A percentile compares a stretch with the other conserved stretches of the same genome.
These are phyloP conservation scores for Vitis hybrid DNA, from an alignment of 177 flowering plant species.

Conservation along the genomic window DNA sequence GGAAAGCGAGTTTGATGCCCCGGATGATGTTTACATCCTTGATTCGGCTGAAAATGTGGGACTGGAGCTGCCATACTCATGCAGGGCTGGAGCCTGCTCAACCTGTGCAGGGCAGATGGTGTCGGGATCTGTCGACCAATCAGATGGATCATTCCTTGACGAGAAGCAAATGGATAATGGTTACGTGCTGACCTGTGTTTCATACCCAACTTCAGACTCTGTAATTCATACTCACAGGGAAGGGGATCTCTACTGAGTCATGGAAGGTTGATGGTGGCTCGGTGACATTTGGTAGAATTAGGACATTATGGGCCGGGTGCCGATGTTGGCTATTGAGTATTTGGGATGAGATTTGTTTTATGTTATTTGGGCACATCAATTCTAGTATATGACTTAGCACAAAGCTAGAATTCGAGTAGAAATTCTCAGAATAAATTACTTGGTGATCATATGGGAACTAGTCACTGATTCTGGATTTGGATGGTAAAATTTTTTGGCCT, in stretches of 20 bases:
- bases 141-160: constrained; percentile 26
- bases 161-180: constrained; percentile 23
- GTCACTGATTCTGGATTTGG: too few species aligned
- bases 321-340: too few species aligned
- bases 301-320: too few species aligned
- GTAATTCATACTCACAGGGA: constrained; percentile 25
- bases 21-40: constrained; percentile 20
- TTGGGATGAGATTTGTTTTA: too few species aligned
- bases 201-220: constrained; percentile 18
- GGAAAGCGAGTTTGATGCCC: constrained; percentile 18
- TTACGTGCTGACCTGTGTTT: constrained; percentile 21
- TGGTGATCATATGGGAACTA: too few species aligned
- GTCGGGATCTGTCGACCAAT: constrained; percentile 26
- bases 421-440: too few species aligned
- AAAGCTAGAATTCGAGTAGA: too few species aligned
- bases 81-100: constrained; percentile 34
- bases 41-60: constrained; percentile 29
- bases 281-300: too few species aligned
- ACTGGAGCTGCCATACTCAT: constrained; percentile 27
- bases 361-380: too few species aligned
- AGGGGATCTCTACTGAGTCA: constrained; percentile 10
- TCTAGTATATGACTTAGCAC: too few species aligned
- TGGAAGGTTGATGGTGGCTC: too few species aligned
- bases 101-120: constrained; percentile 30
- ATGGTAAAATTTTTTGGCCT: too few species aligned